A percentile compares a stretch with the other conserved stretches of the same genome.
Conservation (phyloP, 1,139 yeast genomes). For the Geotrichum bryndzae region DNA sequence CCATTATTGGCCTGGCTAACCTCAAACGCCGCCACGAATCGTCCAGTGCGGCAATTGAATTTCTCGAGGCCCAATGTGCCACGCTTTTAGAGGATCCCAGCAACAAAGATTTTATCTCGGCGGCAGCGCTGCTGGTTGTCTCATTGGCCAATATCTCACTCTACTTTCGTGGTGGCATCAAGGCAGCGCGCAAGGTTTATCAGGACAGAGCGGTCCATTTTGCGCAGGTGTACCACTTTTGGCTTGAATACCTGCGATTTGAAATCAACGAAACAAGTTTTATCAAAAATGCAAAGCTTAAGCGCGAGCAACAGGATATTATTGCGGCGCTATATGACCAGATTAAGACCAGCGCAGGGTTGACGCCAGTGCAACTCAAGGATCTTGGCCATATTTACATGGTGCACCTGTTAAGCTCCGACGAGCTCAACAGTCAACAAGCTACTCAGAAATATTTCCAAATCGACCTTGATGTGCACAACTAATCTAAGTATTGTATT, state of each 20-base stretch:
- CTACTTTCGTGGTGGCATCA: constrained; percentile 21
- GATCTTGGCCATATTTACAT: constrained; percentile 34
- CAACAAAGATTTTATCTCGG: background rate
- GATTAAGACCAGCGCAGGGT: constrained; percentile 16
- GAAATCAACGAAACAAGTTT: constrained; percentile 24
- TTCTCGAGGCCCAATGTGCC: constrained; percentile 16
- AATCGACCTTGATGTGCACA: constrained; percentile 13
- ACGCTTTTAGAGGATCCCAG: background rate
- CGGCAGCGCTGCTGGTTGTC: constrained; percentile 17
- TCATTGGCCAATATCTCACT: constrained; percentile 17
- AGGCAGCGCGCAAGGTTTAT: constrained; percentile 26
- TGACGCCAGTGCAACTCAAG: constrained; percentile 28
- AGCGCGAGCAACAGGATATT: constrained; percentile 1
- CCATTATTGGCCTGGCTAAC: constrained; percentile 22
- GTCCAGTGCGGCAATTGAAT: constrained; percentile 21
- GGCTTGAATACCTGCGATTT: constrained; percentile 33
- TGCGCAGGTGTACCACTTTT: constrained; percentile 29
- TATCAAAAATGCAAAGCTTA: background rate
- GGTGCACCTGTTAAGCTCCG: constrained; percentile 27
- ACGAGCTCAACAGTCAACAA: constrained; percentile 7
- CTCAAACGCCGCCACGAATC: constrained; percentile 18
- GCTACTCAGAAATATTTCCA: constrained; percentile 16
- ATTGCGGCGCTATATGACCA: constrained; percentile 12
- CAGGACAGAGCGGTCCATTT: constrained; percentile 22
- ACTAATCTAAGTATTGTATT: background rate